phyloP scores from a whole-genome alignment of 2,329 filamentous ascomycete genomes.

The Trichophyton mentagrophytes region DNA sequence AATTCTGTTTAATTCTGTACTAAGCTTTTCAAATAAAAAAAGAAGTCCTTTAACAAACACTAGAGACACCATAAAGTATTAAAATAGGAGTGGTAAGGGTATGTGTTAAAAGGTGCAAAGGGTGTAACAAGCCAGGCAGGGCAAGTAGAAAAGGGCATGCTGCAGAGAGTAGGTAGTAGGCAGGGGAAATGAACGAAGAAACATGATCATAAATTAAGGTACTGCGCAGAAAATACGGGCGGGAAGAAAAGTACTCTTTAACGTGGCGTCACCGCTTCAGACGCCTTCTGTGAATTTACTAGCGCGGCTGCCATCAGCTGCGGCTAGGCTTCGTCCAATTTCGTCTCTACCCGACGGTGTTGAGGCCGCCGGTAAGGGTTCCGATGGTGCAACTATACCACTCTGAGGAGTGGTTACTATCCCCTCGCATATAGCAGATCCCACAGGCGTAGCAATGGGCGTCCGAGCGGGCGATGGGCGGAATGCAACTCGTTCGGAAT shows the following conservation, averaged over 20 bases:
- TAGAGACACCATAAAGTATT: not conserved
- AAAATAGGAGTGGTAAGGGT: not conserved
- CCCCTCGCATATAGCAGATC: constrained; percentile 16
- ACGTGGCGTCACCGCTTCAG: constrained; percentile 10
- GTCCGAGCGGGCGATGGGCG: constrained; percentile 34
- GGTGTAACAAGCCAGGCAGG: not conserved
- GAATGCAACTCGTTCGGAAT: constrained; percentile 24
- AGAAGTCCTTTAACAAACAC: not conserved
- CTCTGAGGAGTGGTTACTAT: constrained; percentile 11
- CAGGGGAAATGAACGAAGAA: not conserved
- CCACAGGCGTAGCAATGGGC: constrained; percentile 28
- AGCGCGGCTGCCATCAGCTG: constrained; percentile 33
- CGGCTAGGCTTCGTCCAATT: constrained; percentile 32
- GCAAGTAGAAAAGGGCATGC: not conserved
- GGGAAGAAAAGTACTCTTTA: not conserved
- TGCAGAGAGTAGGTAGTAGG: not conserved
- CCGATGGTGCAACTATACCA: constrained; percentile 13
- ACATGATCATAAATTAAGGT: not conserved
- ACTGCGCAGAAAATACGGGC: not conserved
- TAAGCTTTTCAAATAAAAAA: not conserved
- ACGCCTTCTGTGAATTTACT: constrained; percentile 33
- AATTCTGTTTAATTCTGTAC: constrained; percentile 2
- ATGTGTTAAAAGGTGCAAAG: not conserved
- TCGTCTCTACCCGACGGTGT: constrained; percentile 24
- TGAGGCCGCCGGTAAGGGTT: constrained; percentile 19